These are phyloP conservation scores for Penicillium waksmanii DNA, from an alignment of 495 filamentous ascomycete species.

Conservation along the genomic window DNA sequence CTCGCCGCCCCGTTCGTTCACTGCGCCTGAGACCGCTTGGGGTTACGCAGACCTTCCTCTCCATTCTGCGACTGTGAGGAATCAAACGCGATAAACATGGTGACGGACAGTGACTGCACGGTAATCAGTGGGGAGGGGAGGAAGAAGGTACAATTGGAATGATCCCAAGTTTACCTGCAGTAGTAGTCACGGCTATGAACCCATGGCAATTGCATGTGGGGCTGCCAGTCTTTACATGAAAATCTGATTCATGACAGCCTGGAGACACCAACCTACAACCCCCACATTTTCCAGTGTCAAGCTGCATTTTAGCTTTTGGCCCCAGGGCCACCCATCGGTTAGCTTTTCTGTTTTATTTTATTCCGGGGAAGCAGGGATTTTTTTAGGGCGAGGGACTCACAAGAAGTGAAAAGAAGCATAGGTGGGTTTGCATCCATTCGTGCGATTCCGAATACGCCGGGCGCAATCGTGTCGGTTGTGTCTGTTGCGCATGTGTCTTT, in stretches of 20 bases:
- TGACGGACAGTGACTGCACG: background rate
- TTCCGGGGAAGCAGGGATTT: background rate
- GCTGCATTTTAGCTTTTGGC: background rate
- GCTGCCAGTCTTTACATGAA: background rate
- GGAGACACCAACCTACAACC: background rate
- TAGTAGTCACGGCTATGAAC: background rate
- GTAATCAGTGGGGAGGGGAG: background rate
- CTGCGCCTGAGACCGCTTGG: conserved; percentile 14
- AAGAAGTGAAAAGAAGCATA: background rate
- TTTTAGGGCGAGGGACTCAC: background rate
- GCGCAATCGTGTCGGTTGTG: too few relatives aligned
- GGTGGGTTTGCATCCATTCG: background rate
- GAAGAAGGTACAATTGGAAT: background rate
- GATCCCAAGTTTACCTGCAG: background rate
- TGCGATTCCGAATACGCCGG: too few relatives aligned
- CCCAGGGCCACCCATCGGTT: too few relatives aligned
- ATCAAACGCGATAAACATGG: conserved; percentile 24
- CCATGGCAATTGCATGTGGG: background rate
- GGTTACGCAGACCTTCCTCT: conserved; percentile 16
- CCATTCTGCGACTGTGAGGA: conserved; percentile 10
- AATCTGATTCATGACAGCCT: background rate
- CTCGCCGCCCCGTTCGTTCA: conserved; percentile 14
- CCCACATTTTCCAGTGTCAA: background rate
- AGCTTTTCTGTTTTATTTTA: background rate
- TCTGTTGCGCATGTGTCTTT: too few relatives aligned